Evolutionary conservation across 1,284 basidiomycete species (phyloP).

Genomic region (Malassezia equina): DNA sequence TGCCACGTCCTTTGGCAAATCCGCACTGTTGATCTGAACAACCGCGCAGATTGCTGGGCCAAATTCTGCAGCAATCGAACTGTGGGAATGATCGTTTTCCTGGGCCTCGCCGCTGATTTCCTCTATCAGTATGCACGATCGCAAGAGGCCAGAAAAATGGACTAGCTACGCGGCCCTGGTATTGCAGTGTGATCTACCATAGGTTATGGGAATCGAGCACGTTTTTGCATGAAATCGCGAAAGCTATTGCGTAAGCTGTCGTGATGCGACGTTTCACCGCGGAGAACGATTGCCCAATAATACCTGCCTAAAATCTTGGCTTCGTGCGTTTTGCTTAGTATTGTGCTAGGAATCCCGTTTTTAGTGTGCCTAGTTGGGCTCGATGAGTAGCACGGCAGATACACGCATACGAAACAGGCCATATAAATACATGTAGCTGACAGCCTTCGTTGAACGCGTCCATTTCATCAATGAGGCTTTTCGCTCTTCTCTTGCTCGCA

Average conservation of each 20-base stretch:
- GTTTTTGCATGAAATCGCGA: neutral
- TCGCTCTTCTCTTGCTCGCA: neutral
- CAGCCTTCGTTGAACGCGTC: neutral
- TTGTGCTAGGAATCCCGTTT: neutral
- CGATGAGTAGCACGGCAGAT: no score
- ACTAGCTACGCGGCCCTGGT: neutral
- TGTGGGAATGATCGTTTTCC: conserved; percentile 79
- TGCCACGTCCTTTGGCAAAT: conserved; percentile 73
- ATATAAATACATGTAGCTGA: no score
- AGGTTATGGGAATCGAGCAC: neutral
- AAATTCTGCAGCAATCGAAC: conserved; percentile 81
- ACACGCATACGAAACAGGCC: no score
- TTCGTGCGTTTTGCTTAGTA: neutral
- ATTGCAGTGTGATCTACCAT: neutral
- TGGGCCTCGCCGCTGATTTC: conserved; percentile 72
- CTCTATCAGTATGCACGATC: conserved; percentile 16
- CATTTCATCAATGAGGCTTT: neutral
- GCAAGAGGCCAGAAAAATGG: neutral
- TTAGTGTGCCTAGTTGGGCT: neutral
- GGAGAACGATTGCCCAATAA: neutral
- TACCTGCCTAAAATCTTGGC: neutral
- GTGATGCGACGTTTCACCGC: neutral
- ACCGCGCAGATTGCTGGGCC: conserved; percentile 74
- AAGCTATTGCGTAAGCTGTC: conserved; percentile 1
- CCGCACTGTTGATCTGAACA: conserved; percentile 60